Base-by-base conservation (phyloP, 2,329 filamentous ascomycete genomes). In the Aureobasidium pullulans region DNA sequence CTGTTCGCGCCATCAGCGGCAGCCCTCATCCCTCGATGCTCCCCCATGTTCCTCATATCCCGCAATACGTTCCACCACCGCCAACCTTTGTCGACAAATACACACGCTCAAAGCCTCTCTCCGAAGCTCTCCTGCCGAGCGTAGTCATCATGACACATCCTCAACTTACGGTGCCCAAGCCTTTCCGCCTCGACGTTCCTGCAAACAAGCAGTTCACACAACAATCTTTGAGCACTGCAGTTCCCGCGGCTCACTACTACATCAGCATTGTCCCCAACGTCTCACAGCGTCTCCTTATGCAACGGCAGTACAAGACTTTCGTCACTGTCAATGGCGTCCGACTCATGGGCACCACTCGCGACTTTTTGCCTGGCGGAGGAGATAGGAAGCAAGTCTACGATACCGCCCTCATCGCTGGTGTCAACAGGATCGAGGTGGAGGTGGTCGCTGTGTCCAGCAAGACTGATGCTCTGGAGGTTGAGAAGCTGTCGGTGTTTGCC, bases 401-500 rank as follows among this genome's bases (percentile, higher is more conserved):
- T 66, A 81, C 85, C 7, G 82, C 82, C 54, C 76, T 96, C 31
- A 80, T 83, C 29, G 81, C 82, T 1, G 90, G 90, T 6, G 80
- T 90, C 53, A 96, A 94, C 65, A 81, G 86, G 47, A 81, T 96
- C 53, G 87, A 91, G 66, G 80, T 95, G 7, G 88, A 93, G 66
- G 78, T 93, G 60, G 83, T 91, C 63, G 89, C 88, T 1, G 85
- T 86, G 6, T 79, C 89, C 44, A 66, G 68, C 29, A 61, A 61
- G 6, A 68, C 64, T 68, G 59, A 72, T 84, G 44, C 52, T 9
- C 43, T 87, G 37, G 90, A 94, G 69, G 77, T 92, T 63, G 91
- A 96, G 75, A 87, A 87, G 66, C 80, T 91, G 60, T 90, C 84
- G 1, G 78, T 94, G 31, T 88, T 88, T 73, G 81, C 87, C 62